A percentile compares a stretch with the other conserved stretches of the same genome.
Conservation (phyloP, 176 grass and related monocot genomes). For the Phragmites australis region DNA sequence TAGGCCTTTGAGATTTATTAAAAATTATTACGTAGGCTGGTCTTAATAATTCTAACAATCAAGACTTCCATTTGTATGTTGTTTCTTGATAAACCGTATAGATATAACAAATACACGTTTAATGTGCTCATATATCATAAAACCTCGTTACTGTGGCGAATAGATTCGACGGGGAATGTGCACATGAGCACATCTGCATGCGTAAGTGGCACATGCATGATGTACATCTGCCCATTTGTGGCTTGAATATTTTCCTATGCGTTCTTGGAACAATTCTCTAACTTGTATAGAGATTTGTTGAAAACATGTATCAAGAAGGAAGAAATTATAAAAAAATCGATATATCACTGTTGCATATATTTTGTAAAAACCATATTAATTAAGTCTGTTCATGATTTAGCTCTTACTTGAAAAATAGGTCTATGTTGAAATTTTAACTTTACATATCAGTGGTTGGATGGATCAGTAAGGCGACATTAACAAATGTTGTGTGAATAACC, state of each 20-base stretch:
- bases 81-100: background rate
- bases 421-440: background rate
- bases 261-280: background rate
- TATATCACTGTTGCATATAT: background rate
- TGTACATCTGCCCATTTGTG: slow-evolving; percentile 1
- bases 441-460: too few relatives aligned
- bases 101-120: background rate
- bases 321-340: background rate
- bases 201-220: background rate
- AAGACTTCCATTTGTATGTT: background rate
- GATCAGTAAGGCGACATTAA: too few relatives aligned
- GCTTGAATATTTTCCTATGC: background rate
- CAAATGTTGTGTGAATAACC: background rate
- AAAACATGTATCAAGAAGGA: background rate
- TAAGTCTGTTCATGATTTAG: background rate
- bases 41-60: too few relatives aligned
- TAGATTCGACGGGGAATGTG: slow-evolving; percentile 23
- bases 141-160: slow-evolving; percentile 15
- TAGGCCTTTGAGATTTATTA: too few relatives aligned
- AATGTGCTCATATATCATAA: background rate
- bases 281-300: background rate
- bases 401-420: background rate
- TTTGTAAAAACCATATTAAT: background rate
- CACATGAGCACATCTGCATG: slow-evolving; percentile 32
- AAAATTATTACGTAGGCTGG: too few relatives aligned